phyloP scores from a whole-genome alignment of 2,329 filamentous ascomycete genomes.

The Iodosphaeria phyllophila region DNA sequence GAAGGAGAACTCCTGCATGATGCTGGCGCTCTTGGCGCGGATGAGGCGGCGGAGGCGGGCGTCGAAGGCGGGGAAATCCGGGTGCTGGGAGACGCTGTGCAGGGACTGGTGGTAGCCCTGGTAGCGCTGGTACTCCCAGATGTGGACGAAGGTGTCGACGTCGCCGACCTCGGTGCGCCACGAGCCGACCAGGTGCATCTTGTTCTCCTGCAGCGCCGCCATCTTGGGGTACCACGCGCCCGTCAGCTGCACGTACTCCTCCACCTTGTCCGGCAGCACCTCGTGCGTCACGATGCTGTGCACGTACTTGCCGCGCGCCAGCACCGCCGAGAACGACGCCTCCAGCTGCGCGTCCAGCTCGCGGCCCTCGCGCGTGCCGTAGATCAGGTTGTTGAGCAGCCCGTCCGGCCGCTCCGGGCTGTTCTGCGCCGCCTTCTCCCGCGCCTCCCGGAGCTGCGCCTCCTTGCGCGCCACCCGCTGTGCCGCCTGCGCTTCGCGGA shows the following conservation, averaged over 20 bases:
- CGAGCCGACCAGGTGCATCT: conserved; percentile 89
- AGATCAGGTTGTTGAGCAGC: conserved; percentile 73
- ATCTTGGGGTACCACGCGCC: conserved; percentile 85
- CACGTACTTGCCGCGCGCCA: conserved; percentile 93
- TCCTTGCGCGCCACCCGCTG: conserved; percentile 46
- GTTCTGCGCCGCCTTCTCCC: conserved; percentile 32
- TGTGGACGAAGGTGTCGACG: conserved; percentile 96
- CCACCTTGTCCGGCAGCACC: conserved; percentile 86
- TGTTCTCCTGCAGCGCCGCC: conserved; percentile 69
- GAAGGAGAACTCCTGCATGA: conserved; percentile 99
- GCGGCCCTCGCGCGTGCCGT: conserved; percentile 88
- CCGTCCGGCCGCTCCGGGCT: conserved; percentile 47
- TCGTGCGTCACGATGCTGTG: conserved; percentile 95
- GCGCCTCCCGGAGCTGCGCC: conserved; percentile 20
- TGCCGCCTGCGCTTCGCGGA: conserved; percentile 64
- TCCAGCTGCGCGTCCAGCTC: conserved; percentile 93
- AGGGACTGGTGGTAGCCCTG: conserved; percentile 87
- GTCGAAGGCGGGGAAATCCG: conserved; percentile 72
- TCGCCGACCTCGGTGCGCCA: conserved; percentile 97
- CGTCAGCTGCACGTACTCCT: conserved; percentile 82
- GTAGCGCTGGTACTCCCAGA: conserved; percentile 98
- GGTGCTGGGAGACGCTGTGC: conserved; percentile 64
- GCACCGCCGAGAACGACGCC: conserved; percentile 83
- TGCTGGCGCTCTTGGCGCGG: conserved; percentile 63
- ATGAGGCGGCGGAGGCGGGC: conserved; percentile 72